phyloP scores from a whole-genome alignment of 306 rosid genomes.

The Cicer cuneatum region DNA sequence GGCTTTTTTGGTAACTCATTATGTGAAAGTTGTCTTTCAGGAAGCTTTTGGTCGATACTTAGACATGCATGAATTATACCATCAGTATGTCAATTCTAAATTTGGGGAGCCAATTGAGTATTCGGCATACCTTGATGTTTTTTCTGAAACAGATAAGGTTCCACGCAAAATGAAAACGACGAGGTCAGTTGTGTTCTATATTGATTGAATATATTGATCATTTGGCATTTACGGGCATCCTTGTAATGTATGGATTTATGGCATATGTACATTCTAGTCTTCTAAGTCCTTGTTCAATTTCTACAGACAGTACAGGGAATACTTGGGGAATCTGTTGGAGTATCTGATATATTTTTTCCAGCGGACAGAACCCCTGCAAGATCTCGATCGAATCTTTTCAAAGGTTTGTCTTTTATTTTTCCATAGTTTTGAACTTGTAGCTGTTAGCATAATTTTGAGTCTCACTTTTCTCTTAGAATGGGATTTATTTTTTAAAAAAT shows the following conservation, averaged over 20 bases:
- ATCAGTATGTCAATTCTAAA: conserved; percentile 83
- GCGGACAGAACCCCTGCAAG: conserved; percentile 97
- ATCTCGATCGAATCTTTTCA: conserved; percentile 80
- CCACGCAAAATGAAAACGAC: conserved; percentile 71
- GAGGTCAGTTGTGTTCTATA: conserved; percentile 49
- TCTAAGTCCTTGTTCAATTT: conserved; percentile 41
- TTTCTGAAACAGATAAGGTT: conserved; percentile 76
- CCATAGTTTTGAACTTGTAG: conserved; percentile 13
- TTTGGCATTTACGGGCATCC: conserved; percentile 32
- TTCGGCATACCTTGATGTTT: conserved; percentile 81
- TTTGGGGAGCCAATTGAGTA: conserved; percentile 96
- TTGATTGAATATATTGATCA: conserved; percentile 3
- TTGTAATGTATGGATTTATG: conserved; percentile 2
- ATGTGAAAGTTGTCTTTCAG: conserved; percentile 55
- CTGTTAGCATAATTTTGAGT: conserved; percentile 33
- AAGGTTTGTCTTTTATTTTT: conserved; percentile 59
- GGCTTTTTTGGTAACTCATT: conserved; percentile 43
- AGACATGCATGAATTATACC: conserved; percentile 83
- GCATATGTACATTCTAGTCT: background rate
- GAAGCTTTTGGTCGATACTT: conserved; percentile 90
- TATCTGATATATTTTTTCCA: conserved; percentile 80
- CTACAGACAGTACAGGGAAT: conserved; percentile 82
- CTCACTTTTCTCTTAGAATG: conserved; percentile 8
- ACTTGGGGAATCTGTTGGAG: conserved; percentile 73
- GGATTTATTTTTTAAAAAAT: background rate